Conservation (phyloP, 345 rosid genomes). For the Arabis hirsuta region DNA sequence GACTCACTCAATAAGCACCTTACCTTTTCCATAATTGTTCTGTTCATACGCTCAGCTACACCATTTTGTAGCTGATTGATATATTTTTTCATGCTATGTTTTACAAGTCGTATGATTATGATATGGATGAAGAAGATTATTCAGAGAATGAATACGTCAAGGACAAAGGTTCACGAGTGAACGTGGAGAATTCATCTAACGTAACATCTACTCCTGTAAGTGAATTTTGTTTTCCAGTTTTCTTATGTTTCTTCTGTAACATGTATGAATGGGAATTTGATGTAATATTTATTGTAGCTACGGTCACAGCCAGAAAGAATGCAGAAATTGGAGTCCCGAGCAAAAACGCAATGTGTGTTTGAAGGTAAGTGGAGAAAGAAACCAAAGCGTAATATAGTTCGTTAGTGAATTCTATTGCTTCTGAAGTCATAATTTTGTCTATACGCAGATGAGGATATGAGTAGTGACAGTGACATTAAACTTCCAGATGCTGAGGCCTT, state of each 20-base stretch:
- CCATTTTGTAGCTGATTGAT: constrained; percentile 1
- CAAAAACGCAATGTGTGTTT: constrained; percentile 39
- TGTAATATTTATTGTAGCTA: constrained; percentile 22
- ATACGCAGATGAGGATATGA: constrained; percentile 42
- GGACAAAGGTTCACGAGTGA: neutral
- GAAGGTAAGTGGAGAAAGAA: constrained; percentile 26
- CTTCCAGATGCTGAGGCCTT: constrained; percentile 36
- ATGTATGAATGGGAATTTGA: constrained; percentile 1
- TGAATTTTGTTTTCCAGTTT: neutral
- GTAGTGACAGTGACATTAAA: constrained; percentile 35
- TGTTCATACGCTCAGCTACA: too few relatives aligned
- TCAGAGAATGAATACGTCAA: constrained; percentile 30
- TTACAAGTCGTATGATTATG: constrained; percentile 32
- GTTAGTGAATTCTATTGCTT: constrained; percentile 16
- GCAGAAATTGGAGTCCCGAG: constrained; percentile 32
- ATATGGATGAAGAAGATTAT: constrained; percentile 31
- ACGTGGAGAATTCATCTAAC: constrained; percentile 28
- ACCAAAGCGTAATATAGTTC: neutral
- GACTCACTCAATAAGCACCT: too few relatives aligned
- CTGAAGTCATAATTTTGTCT: constrained; percentile 29
- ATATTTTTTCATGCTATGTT: neutral
- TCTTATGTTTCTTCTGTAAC: constrained; percentile 16
- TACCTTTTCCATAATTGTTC: too few relatives aligned
- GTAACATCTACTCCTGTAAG: constrained; percentile 21
- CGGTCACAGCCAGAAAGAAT: constrained; percentile 39